phyloP scores from a whole-genome alignment of 2,329 filamentous ascomycete species.

The Colletotrichum caudatum region DNA sequence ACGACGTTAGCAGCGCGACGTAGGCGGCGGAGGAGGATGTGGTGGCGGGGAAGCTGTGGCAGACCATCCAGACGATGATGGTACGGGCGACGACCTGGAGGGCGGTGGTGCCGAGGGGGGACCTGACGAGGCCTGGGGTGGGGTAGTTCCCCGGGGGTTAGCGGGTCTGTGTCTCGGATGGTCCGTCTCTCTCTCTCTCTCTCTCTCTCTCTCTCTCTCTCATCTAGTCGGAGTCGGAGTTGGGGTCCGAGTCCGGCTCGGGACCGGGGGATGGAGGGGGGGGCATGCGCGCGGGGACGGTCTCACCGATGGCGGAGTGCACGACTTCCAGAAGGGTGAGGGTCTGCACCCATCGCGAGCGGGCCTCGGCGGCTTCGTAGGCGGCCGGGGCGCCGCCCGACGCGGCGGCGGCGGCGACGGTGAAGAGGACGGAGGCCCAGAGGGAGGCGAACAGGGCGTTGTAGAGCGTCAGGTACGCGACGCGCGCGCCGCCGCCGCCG shows the following conservation, averaged over 20 bases:
- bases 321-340: conserved; percentile 84
- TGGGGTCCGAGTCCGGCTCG: too few relatives aligned
- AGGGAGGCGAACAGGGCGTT: conserved; percentile 81
- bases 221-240: not conserved
- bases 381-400: conserved; percentile 67
- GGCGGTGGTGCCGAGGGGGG: conserved; percentile 84
- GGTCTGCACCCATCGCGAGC: conserved; percentile 84
- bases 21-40: conserved; percentile 67
- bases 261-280: not conserved
- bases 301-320: conserved; percentile 79
- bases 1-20: conserved; percentile 83
- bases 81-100: conserved; percentile 92
- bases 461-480: conserved; percentile 83
- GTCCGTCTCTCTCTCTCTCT: not conserved
- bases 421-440: conserved; percentile 81
- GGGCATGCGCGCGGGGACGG: too few relatives aligned
- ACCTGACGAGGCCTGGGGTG: conserved; percentile 79
- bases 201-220: not conserved
- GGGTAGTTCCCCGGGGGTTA: not conserved
- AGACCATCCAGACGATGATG: conserved; percentile 88
- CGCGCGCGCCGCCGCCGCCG: not conserved
- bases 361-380: conserved; percentile 72
- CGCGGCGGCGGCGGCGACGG: conserved; percentile 67
- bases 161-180: not conserved
- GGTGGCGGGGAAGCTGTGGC: conserved; percentile 78